Base-by-base conservation (phyloP, 352 stramenopile genomes). In the Peronospora farinosa region DNA sequence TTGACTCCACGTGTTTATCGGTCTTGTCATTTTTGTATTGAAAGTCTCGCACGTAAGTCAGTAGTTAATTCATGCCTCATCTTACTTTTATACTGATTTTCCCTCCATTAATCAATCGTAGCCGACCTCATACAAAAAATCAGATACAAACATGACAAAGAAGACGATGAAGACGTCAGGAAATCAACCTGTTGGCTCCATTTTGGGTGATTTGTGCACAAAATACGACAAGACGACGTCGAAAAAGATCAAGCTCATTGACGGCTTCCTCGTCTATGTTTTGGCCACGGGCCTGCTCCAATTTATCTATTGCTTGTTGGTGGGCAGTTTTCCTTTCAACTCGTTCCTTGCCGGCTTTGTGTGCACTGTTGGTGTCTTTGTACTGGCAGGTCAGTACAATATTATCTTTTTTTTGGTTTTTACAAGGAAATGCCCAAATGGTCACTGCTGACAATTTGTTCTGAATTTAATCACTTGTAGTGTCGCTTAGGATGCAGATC, bases 261-360 rank as follows among this genome's bases (percentile, higher is more conserved):
- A 96, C 65, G 78, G 82, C 43, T 96, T 95, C 61, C 79, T 96
- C 15, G 82, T 74, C 48, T 96, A 95, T 65, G 81, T 94, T 45
- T 61, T 95, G 48, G 69, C 74, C 21, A 95, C 86, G 45, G 86
- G 85, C 47, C 72, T 92, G 43, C 79, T 93, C 49, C 85, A 96
- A 75, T 94, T 95, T 78, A 72, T 95, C 62, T 96, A 96, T 81
- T 95, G 85, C 68, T 44, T 74, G 50, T 65, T 95, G 39, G 86
- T 96, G 11, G 86, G 86, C 46, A 95, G 68, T 28, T 96, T 95
- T 68, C 86, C 86, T 19, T 96, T 96, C 72, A 96, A 96, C 67
- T 96, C 86, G 58, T 96, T 96, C 63, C 69, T 96, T 31, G 86
- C 86, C 13, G 85, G 85, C 51, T 94, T 96, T 47, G 76, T 95